These are phyloP conservation scores for Arabidopsis suecica DNA, from an alignment of 345 rosid genomes.

Conservation along the genomic window DNA sequence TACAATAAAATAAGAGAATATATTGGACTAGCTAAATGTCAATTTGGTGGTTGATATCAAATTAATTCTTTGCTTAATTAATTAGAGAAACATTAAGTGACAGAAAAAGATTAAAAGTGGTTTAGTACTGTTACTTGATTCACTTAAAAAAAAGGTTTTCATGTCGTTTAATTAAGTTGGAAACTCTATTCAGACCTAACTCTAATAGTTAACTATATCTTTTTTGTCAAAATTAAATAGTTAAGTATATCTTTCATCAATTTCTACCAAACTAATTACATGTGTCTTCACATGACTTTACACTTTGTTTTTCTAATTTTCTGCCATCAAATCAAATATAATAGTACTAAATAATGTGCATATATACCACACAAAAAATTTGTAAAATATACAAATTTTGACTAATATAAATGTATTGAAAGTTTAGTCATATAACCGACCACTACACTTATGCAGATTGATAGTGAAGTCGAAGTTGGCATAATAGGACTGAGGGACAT, in stretches of 20 bases:
- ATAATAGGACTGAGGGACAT: background rate
- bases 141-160: background rate
- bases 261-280: constrained; percentile 38
- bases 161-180: constrained; percentile 31
- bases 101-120: constrained; percentile 8
- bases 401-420: background rate
- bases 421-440: background rate
- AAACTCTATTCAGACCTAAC: constrained; percentile 37
- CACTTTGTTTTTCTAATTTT: constrained; percentile 6
- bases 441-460: background rate
- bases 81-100: background rate
- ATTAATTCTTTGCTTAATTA: background rate
- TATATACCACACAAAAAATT: constrained; percentile 3
- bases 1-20: background rate
- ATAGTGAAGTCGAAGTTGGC: constrained; percentile 22
- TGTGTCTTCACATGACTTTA: constrained; percentile 36
- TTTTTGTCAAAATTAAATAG: constrained; percentile 3
- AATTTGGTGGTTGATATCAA: constrained; percentile 26
- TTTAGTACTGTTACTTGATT: background rate
- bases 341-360: constrained; percentile 4
- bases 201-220: constrained; percentile 40
- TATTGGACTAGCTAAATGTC: constrained; percentile 10
- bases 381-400: background rate
- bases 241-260: constrained; percentile 41
- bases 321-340: constrained; percentile 8